A percentile compares a stretch with the other conserved stretches of the same genome.
Evolutionary conservation across 495 filamentous ascomycete genomes (phyloP).

Genomic region (Hamigera avellanea): DNA sequence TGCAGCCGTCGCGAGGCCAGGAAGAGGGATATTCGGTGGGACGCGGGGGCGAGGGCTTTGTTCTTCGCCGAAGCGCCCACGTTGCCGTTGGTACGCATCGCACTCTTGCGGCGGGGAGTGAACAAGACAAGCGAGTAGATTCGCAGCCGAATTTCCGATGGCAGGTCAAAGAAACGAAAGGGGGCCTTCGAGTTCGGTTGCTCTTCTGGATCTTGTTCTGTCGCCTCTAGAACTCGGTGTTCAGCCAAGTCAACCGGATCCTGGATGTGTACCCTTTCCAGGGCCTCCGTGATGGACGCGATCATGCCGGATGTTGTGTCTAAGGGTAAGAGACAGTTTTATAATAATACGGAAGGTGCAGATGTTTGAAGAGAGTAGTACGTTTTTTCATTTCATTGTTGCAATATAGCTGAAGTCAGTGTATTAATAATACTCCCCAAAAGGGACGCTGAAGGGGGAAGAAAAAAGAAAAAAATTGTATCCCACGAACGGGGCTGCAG

Average conservation of each 20-base stretch:
- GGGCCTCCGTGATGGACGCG: slow-evolving; percentile 8
- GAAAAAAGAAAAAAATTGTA: slow-evolving; percentile 14
- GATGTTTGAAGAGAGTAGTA: slow-evolving; percentile 3
- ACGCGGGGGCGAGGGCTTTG: slow-evolving; percentile 35
- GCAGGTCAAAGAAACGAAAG: slow-evolving; percentile 69
- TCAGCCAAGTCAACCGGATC: neutral
- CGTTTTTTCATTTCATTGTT: slow-evolving; percentile 12
- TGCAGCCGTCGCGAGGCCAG: slow-evolving; percentile 53
- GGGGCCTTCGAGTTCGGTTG: slow-evolving; percentile 10
- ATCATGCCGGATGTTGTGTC: slow-evolving; percentile 2
- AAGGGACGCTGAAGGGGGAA: too few species aligned
- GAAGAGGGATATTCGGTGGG: slow-evolving; percentile 47
- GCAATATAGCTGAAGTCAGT: slow-evolving; percentile 8
- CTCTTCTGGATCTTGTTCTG: slow-evolving; percentile 6
- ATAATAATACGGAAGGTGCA: neutral
- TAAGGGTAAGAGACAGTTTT: neutral
- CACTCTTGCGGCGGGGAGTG: slow-evolving; percentile 22
- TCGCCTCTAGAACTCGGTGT: slow-evolving; percentile 8
- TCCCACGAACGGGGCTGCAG: slow-evolving; percentile 39
- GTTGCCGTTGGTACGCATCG: slow-evolving; percentile 24
- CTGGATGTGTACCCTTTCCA: slow-evolving; percentile 10
- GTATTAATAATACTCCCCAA: slow-evolving; percentile 5
- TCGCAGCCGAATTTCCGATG: slow-evolving; percentile 61
- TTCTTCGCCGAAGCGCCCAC: slow-evolving; percentile 67
- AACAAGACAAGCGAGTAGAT: slow-evolving; percentile 58